phyloP scores from a whole-genome alignment of 129 eudicot species.

The Helichrysum umbraculigerum region DNA sequence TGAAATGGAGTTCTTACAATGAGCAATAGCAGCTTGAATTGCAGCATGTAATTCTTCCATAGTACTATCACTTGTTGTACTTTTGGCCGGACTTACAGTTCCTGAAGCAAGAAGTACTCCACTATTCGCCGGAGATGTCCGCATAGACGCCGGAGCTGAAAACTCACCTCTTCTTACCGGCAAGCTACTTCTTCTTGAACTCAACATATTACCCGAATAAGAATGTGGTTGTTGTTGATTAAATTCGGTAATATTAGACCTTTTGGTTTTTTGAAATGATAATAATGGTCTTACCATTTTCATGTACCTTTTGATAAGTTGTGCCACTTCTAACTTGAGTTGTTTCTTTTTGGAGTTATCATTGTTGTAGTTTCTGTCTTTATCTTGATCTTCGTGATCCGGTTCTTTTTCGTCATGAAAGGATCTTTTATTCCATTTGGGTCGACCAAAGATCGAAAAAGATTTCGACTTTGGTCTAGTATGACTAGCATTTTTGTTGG shows the following conservation, averaged over 20 bases:
- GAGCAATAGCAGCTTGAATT: conserved; percentile 96
- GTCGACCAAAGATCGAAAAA: conserved; percentile 59
- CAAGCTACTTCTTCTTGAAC: conserved; percentile 39
- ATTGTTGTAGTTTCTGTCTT: conserved; percentile 8
- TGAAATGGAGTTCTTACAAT: conserved; percentile 85
- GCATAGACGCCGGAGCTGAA: conserved; percentile 86
- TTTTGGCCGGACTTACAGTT: conserved; percentile 32
- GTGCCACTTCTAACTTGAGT: conserved; percentile 54
- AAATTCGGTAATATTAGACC: conserved; percentile 24
- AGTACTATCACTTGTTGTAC: conserved; percentile 64
- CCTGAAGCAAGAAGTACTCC: conserved; percentile 60
- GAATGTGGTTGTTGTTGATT: conserved; percentile 49
- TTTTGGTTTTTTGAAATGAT: conserved; percentile 42
- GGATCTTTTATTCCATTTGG: conserved; percentile 51
- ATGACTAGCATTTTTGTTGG: conserved; percentile 29
- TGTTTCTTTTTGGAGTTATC: conserved; percentile 43
- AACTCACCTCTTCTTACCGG: conserved; percentile 56
- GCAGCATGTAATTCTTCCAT: conserved; percentile 96
- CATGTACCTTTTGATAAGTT: conserved; percentile 68
- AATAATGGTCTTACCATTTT: conserved; percentile 70
- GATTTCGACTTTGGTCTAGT: conserved; percentile 61
- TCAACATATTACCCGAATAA: conserved; percentile 54
- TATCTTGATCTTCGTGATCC: conserved; percentile 29
- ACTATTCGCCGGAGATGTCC: conserved; percentile 77
- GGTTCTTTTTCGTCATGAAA: conserved; percentile 23